phyloP scores from a whole-genome alignment of 78 protist genomes.

The Trichosphaerium sp. region DNA sequence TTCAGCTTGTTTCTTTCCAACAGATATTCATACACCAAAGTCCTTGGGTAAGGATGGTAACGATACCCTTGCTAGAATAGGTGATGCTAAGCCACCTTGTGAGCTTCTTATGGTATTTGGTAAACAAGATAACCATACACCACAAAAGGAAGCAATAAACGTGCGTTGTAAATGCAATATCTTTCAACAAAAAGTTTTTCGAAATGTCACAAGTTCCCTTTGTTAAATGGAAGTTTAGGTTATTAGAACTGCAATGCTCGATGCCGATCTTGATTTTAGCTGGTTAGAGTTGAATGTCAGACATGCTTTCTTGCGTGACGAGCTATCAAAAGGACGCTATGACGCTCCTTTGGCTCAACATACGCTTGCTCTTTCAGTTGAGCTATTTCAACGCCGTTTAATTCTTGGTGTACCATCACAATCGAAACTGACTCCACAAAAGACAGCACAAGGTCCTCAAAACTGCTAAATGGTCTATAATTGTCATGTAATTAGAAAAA shows the following conservation, averaged over 20 bases:
- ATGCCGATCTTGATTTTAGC: neutral
- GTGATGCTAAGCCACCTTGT: neutral
- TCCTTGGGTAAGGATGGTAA: neutral
- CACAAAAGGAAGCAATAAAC: no score
- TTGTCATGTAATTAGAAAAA: no score
- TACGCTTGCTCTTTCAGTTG: neutral
- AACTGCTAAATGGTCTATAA: no score
- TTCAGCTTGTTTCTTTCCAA: constrained; percentile 3
- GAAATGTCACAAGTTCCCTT: no score
- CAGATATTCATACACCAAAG: neutral
- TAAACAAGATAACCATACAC: constrained; percentile 4
- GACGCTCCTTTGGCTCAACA: neutral
- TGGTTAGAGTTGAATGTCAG: neutral
- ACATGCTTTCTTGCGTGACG: constrained; percentile 9
- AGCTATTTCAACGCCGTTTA: neutral
- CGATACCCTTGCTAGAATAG: constrained; percentile 1
- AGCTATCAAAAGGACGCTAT: constrained; percentile 5
- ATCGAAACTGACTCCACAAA: no score
- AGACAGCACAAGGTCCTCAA: no score
- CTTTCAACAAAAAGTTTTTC: no score
- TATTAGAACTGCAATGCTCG: neutral
- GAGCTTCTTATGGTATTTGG: constrained; percentile 5
- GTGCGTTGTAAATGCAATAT: no score
- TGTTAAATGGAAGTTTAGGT: neutral
- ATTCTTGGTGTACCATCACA: no score